Evolutionary conservation across 73 alveolate genomes (phyloP).

Genomic region (Urostyla sp.): DNA sequence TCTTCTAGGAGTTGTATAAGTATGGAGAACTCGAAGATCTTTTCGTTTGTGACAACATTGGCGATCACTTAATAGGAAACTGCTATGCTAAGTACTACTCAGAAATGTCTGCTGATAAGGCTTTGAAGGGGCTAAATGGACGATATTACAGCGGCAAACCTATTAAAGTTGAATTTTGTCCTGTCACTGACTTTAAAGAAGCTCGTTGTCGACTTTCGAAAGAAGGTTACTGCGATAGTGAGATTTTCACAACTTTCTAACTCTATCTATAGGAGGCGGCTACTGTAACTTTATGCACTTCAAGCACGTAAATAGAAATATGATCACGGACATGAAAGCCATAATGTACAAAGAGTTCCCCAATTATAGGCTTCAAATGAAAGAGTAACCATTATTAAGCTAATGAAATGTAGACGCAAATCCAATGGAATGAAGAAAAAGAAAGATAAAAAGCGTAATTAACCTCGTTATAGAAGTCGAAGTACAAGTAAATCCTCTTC

Average conservation of each 20-base stretch:
- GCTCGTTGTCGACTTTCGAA: conserved; percentile 98
- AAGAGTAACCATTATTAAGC: neutral
- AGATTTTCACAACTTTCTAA: neutral
- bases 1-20: conserved; percentile 94
- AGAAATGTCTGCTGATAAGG: conserved; percentile 97
- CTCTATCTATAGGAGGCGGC: conserved; percentile 93
- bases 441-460: neutral
- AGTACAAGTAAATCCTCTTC: neutral
- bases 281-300: conserved; percentile 99
- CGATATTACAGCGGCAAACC: conserved; percentile 94
- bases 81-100: conserved; percentile 96
- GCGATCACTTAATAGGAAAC: conserved; percentile 99
- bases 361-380: conserved; percentile 85
- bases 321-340: conserved; percentile 88
- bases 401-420: neutral
- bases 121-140: conserved; percentile 93
- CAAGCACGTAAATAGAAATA: conserved; percentile 93
- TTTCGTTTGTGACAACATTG: conserved; percentile 98
- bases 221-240: conserved; percentile 96
- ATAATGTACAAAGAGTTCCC: conserved; percentile 99
- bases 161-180: conserved; percentile 92
- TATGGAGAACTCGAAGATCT: conserved; percentile 99
- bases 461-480: neutral
- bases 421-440: neutral
- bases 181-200: conserved; percentile 99